phyloP scores from a whole-genome alignment of 257 asterid genomes.

The Apocynum venetum region DNA sequence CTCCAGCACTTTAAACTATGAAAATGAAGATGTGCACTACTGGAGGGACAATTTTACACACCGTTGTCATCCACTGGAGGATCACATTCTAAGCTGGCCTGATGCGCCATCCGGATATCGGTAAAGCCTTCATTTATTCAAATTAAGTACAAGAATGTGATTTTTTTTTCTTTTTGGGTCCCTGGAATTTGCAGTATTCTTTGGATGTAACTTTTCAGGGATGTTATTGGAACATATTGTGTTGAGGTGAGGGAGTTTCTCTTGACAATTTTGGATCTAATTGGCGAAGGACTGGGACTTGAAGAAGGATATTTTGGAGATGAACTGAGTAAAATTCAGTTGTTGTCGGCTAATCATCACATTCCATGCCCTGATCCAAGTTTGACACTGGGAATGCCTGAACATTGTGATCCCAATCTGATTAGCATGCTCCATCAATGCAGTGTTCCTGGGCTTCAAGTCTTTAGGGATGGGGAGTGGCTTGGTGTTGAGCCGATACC shows the following conservation, averaged over 20 bases:
- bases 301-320: conserved; percentile 38
- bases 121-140: not conserved
- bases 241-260: conserved; percentile 34
- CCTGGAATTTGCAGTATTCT: not conserved
- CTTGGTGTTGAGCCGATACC: conserved; percentile 44
- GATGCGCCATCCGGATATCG: conserved; percentile 44
- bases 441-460: conserved; percentile 48
- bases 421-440: conserved; percentile 46
- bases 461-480: conserved; percentile 47
- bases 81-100: conserved; percentile 48
- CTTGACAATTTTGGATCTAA: conserved; percentile 37
- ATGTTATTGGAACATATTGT: conserved; percentile 35
- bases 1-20: conserved; percentile 50
- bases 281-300: conserved; percentile 47
- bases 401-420: conserved; percentile 55
- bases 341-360: conserved; percentile 44
- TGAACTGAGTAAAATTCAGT: conserved; percentile 33
- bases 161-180: no score
- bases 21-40: conserved; percentile 40
- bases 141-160: no score
- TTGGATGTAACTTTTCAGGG: conserved; percentile 23
- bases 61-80: conserved; percentile 49
- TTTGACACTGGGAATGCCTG: conserved; percentile 42
- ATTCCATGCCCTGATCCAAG: conserved; percentile 65
- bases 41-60: conserved; percentile 71